Base-by-base conservation (phyloP, 2,329 filamentous ascomycete genomes). In the Botryotinia globosa region DNA sequence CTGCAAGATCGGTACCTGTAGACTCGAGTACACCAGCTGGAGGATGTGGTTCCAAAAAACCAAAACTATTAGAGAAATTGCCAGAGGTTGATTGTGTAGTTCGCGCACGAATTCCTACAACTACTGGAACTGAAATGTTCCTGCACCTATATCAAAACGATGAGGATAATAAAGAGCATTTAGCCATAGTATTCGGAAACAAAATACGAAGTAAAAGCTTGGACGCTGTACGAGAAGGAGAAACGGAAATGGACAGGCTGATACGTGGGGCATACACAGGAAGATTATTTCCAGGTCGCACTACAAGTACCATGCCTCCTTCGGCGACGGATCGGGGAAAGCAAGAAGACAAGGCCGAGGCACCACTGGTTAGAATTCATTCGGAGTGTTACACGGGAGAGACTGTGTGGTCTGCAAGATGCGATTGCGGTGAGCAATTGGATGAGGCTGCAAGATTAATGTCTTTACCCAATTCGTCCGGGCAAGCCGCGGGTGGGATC, bases 311-410 rank as follows among this genome's bases (percentile, higher is more conserved):
- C 48, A 62, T 76, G 45, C 74, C 75, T 8, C 29, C 37, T 29
- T 59, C 48, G 10, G 67, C 16, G 72, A 72, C n/a, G 39, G 74
- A 56, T 59, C 65, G 20, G 45, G 20, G 25, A 64, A 65, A n/a
- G 39, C 44, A 37, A n/a, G 48, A 68, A 7, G 65, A 74, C 20
- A 73, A 74, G 45, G 72, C 73, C 37, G 64, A 76, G 34, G 72
- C 75, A 1, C 93, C 96, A 0, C 85, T 99, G 56, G 95, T 99
- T 64, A 89, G 96, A 73, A 99, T 99, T 80, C 96, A 99, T 82
- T 97, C 93, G 4, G 96, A 99, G 83, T 99, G 96, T 84, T 99
- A 99, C 82, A 99, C 96, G 0, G 96, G 96, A 73, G 96, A 99
- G 85, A 99, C 96, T 0, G 96, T 97, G 1, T 98, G 96, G 96